A percentile compares a stretch with the other conserved stretches of the same genome.
phyloP scores from a whole-genome alignment of 139 green algal species.

The Spirogloea muscicola region DNA sequence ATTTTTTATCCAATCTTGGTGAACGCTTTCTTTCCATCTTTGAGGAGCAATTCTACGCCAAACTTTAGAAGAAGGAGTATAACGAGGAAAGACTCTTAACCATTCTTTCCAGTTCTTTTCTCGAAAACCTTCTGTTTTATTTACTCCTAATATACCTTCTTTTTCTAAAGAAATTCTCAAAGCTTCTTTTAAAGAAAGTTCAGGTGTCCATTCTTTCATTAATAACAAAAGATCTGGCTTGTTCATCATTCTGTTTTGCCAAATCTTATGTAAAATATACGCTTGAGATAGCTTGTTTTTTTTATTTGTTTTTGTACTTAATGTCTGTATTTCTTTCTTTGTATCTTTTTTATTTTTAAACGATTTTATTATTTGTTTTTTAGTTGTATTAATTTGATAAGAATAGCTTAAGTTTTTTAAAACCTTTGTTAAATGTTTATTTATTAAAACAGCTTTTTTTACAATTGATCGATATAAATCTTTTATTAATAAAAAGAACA shows the following conservation, averaged over 20 bases:
- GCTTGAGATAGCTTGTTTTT: constrained; percentile 3
- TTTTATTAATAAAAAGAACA: too few relatives aligned
- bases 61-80: constrained; percentile 1
- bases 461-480: too few relatives aligned
- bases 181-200: constrained; percentile 41
- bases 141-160: constrained; percentile 44
- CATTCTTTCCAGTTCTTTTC: constrained; percentile 33
- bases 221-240: too few relatives aligned
- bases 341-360: too few relatives aligned
- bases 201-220: too few relatives aligned
- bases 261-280: constrained; percentile 40
- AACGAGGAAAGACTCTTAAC: background rate
- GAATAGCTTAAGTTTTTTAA: too few relatives aligned
- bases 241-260: constrained; percentile 38
- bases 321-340: constrained; percentile 1
- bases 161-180: constrained; percentile 40
- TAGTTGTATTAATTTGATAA: too few relatives aligned
- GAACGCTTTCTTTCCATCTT: constrained; percentile 26
- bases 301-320: too few relatives aligned
- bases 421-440: too few relatives aligned
- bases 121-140: constrained; percentile 22
- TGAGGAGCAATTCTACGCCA: background rate
- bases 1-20: constrained; percentile 44
- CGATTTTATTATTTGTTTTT: too few relatives aligned
- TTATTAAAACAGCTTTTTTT: too few relatives aligned